Evolutionary conservation across 306 rosid genomes (phyloP).

Genomic region (Abrus precatorius): DNA sequence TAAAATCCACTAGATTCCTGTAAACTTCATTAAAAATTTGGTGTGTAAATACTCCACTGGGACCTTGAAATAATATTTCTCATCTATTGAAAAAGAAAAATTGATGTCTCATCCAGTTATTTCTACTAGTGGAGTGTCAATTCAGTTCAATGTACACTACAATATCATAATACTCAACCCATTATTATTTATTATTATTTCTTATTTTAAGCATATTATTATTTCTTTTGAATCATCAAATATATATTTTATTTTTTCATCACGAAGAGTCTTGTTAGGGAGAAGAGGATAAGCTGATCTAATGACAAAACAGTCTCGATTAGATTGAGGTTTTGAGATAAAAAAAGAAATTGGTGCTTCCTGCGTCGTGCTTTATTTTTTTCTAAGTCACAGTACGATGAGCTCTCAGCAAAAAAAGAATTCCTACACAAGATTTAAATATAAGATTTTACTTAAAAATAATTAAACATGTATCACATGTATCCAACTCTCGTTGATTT

Average conservation of each 20-base stretch:
- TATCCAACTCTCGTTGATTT: too few relatives aligned
- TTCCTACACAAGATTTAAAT: too few relatives aligned
- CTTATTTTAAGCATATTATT: too few relatives aligned
- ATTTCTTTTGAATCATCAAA: too few relatives aligned
- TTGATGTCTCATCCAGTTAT: not conserved
- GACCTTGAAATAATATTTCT: not conserved
- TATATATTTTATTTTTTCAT: too few relatives aligned
- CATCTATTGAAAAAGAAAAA: not conserved
- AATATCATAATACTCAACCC: not conserved
- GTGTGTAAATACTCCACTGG: not conserved
- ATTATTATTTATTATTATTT: not conserved
- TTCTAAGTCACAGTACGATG: too few relatives aligned
- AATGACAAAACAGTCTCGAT: not conserved
- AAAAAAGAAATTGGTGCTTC: not conserved
- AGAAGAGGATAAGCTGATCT: not conserved
- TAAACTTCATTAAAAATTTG: not conserved
- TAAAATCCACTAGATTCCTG: not conserved
- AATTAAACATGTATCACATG: too few relatives aligned
- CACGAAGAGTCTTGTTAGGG: too few relatives aligned
- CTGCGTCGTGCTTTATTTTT: not conserved
- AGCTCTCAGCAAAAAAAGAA: too few relatives aligned
- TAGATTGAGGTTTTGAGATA: not conserved
- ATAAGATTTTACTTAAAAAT: too few relatives aligned
- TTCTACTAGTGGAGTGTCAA: not conserved
- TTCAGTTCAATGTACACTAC: not conserved